Base-by-base conservation (phyloP, 352 stramenopile species). In the Pythium folliculosum region DNA sequence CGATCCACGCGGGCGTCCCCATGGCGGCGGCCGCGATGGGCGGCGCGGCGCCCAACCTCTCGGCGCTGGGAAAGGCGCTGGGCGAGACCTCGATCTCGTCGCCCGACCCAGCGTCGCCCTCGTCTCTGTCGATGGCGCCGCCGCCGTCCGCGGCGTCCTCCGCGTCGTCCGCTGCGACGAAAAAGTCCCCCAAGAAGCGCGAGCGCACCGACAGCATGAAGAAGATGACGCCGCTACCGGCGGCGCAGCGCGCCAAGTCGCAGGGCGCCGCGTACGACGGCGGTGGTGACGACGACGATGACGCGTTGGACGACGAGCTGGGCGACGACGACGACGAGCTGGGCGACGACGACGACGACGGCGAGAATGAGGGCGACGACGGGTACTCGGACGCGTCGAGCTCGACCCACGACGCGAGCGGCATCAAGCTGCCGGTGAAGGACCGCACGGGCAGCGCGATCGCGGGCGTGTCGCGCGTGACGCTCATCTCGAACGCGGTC, bases 161-260 rank as follows among this genome's bases (percentile, higher is more conserved):
- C 59, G 67, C 53, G 62, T 56, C 27, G 45, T 57, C n/a, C 49
- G 54, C 49, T 52, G 67, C 17, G 59, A 22, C 72, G 14, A 61
- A 72, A 59, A 93, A 91, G 61, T 88, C 78, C 25, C 80, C 82
- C 23, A 93, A 93, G 79, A 95, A 95, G 59, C 82, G 87, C 38
- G 81, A 86, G n/a, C 87, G 87, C n/a, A 92, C 85, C 5, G 85
- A 95, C 67, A 94, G 85, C 52, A 64, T 94, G 59, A 94, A 94
- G 70, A 87, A 86, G 49, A 77, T 88, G 78, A 75, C 90, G 12
- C 79, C 80, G 1, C 65, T 80, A 8, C 87, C 87, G 3, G 82
- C 82, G 2, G 82, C 85, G 10, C 87, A 93, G 65, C 79, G 87
- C n/a, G 70, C 80, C 63, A 59, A 70, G 67, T 60, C 60, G 1